Conservation (phyloP, 2,329 filamentous ascomycete genomes). For the Aureobasidium vineae region DNA sequence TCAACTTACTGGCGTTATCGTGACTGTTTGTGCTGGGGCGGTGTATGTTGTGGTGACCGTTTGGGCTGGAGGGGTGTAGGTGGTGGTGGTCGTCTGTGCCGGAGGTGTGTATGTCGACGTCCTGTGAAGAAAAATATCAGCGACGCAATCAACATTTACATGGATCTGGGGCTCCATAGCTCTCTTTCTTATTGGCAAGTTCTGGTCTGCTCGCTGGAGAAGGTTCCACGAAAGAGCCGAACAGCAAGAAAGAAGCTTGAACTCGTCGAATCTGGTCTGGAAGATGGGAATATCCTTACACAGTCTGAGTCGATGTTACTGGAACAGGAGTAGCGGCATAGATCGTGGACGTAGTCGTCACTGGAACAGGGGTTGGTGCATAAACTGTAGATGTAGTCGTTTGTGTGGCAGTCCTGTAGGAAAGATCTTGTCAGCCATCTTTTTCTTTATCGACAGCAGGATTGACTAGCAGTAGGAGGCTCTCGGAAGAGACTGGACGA, state of each 20-base stretch:
- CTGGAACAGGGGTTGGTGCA: no score
- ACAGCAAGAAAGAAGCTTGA: no score
- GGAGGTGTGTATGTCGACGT: not conserved
- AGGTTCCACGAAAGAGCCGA: no score
- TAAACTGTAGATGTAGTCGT: not conserved
- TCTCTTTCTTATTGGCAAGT: not conserved
- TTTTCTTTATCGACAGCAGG: not conserved
- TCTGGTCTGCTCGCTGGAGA: no score
- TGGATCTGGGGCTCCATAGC: no score
- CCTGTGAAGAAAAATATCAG: not conserved
- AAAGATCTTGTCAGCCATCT: not conserved
- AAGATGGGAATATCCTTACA: not conserved
- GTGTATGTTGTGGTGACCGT: slow-evolving; percentile 1
- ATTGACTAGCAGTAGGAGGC: no score
- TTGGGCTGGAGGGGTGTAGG: not conserved
- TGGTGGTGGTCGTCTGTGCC: not conserved
- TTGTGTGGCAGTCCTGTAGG: not conserved
- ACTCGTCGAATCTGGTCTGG: no score
- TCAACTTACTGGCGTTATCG: slow-evolving; percentile 8
- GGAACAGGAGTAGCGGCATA: no score
- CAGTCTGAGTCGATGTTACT: not conserved
- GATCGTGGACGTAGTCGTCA: no score
- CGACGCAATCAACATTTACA: not conserved
- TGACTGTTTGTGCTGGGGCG: not conserved
- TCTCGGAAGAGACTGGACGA: no score